Base-by-base conservation (phyloP, 2,329 filamentous ascomycete genomes). In the Myrmaecium sp. region DNA sequence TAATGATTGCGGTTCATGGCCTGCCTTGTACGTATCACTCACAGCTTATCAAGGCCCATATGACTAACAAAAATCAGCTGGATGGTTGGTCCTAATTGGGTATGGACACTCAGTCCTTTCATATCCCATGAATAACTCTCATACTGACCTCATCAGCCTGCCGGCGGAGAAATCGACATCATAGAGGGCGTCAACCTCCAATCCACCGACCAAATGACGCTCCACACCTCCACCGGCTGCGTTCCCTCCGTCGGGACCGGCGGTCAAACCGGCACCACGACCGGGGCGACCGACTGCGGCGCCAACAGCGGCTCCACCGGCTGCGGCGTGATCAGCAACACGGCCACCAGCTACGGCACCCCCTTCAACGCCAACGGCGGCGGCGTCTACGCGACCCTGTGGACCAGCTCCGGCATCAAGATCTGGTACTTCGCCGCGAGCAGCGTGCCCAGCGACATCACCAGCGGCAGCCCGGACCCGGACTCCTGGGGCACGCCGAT, bases 401-500 rank as follows among this genome's bases (percentile, higher is more conserved):
- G 57, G 44, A 56, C 49, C 1, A 37, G 39, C 13, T 44, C 50
- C 4, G 51, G 43, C 3, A 54, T 63, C 38, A 50, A 54, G 28
- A 47, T 62, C n/a, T 64, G 59, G 58, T 55, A 54, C 30, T 61
- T 55, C 33, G 42, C 55, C 1, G 36, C 47, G 4, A 33, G 40
- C 12, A 35, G 43, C n/a, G 48, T 62, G 0, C 59, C 59, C 0
- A 33, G 34, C 3, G 56, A 61, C 27, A 55, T 62, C 31, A 37
- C 38, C 7, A 42, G 30, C 21, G 49, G 49, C 2, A 46, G 36
- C 6, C 58, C 59, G 1, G 43, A 58, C 31, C 55, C 57, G 1
- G 38, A 34, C 6, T 33, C 32, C 5, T 62, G 59, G 59, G 52
- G 55, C 14, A 38, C 39, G 5, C 57, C 58, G 2, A 36, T 42